Conservation (phyloP, 2,329 filamentous ascomycete genomes). For the Colletotrichum sp. region DNA sequence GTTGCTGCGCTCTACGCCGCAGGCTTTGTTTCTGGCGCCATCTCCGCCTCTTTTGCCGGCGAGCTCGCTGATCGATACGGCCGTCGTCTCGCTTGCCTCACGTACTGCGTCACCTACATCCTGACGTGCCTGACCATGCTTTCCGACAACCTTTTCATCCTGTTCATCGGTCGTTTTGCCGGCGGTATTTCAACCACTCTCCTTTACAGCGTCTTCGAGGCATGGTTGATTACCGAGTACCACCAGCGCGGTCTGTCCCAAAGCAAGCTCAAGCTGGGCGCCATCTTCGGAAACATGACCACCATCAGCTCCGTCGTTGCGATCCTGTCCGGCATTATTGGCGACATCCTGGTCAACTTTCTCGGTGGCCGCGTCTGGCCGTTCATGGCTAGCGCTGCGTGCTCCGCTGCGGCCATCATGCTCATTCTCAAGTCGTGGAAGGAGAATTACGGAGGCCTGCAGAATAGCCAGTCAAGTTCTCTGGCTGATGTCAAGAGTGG, state of each 20-base stretch:
- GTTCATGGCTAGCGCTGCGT: slow-evolving; percentile 50
- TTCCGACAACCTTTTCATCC: slow-evolving; percentile 40
- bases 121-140: slow-evolving; percentile 58
- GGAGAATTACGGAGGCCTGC: slow-evolving; percentile 30
- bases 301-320: slow-evolving; percentile 61
- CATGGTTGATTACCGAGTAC: slow-evolving; percentile 65
- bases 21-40: slow-evolving; percentile 53
- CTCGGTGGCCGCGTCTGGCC: slow-evolving; percentile 56
- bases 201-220: slow-evolving; percentile 63
- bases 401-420: slow-evolving; percentile 47
- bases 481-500: slow-evolving; percentile 24
- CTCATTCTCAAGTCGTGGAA: slow-evolving; percentile 50
- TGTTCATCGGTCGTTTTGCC: slow-evolving; percentile 59
- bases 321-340: slow-evolving; percentile 56
- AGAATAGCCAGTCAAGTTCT: slow-evolving; percentile 4
- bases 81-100: slow-evolving; percentile 54
- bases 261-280: slow-evolving; percentile 46
- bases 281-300: slow-evolving; percentile 58
- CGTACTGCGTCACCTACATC: slow-evolving; percentile 58
- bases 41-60: slow-evolving; percentile 46
- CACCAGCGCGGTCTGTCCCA: slow-evolving; percentile 48
- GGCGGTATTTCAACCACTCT: slow-evolving; percentile 62
- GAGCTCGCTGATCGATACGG: slow-evolving; percentile 48
- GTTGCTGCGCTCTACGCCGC: slow-evolving; percentile 51
- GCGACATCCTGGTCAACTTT: slow-evolving; percentile 52